Conservation (phyloP, 805 yeast genomes). For the Brettanomyces naardenensis region DNA sequence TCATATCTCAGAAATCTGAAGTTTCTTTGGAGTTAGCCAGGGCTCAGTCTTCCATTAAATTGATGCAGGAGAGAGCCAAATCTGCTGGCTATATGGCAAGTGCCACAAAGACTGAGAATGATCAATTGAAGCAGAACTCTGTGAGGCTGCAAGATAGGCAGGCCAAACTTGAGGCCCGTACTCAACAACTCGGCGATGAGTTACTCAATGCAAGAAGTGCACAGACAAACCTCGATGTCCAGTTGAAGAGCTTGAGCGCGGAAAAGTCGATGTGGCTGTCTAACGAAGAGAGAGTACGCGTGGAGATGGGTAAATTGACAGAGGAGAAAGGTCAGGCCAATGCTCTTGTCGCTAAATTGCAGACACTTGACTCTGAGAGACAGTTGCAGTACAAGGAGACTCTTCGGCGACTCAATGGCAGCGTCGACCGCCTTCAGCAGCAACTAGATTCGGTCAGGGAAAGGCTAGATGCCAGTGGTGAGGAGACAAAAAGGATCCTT, state of each 20-base stretch:
- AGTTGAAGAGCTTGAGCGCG: constrained; percentile 39
- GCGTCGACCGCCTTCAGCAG: constrained; percentile 40
- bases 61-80: constrained; percentile 45
- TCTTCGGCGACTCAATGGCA: constrained; percentile 39
- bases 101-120: constrained; percentile 36
- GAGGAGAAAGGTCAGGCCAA: constrained; percentile 55
- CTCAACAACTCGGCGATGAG: constrained; percentile 44
- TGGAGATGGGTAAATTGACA: constrained; percentile 43
- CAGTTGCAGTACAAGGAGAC: constrained; percentile 43
- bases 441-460: constrained; percentile 37
- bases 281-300: constrained; percentile 40
- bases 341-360: constrained; percentile 50
- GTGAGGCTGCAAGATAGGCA: constrained; percentile 34
- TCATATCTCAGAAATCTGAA: constrained; percentile 37
- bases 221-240: constrained; percentile 35
- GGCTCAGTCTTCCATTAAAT: constrained; percentile 43
- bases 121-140: constrained; percentile 32
- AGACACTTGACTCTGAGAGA: constrained; percentile 53
- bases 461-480: constrained; percentile 36
- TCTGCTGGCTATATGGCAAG: constrained; percentile 32
- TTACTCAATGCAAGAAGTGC: constrained; percentile 43
- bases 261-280: constrained; percentile 47
- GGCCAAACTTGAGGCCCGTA: constrained; percentile 39
- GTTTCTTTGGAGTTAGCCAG: constrained; percentile 43
- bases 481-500: constrained; percentile 45